Evolutionary conservation across 106 monocot genomes (phyloP).

Genomic region (Acanthochlamys bracteata): DNA sequence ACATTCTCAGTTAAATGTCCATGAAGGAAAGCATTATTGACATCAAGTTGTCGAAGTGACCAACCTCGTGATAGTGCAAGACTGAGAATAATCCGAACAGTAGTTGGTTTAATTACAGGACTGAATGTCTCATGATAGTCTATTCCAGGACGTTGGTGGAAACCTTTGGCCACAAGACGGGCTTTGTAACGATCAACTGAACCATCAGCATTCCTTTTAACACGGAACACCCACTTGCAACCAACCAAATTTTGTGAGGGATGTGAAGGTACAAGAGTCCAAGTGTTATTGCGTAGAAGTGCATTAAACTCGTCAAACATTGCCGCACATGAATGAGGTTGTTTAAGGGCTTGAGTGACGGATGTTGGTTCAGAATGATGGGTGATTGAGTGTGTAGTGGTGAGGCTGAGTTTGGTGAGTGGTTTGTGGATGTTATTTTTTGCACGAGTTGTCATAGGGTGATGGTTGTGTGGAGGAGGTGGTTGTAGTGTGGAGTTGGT

Average conservation of each 20-base stretch:
- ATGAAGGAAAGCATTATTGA: slow-evolving; percentile 10
- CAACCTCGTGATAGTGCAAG: neutral
- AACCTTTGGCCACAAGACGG: slow-evolving; percentile 7
- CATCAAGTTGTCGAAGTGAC: neutral
- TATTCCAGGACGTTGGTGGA: neutral
- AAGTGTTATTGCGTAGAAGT: neutral
- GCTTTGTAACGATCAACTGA: neutral
- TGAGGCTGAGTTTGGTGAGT: too few relatives aligned
- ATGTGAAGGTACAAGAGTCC: neutral
- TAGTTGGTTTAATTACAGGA: neutral
- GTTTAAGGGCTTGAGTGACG: neutral
- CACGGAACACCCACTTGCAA: slow-evolving; percentile 1
- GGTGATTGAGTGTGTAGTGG: neutral
- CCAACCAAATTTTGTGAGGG: neutral
- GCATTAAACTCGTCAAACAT: neutral
- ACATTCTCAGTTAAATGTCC: neutral
- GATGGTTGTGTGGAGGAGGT: too few relatives aligned
- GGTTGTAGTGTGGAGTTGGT: too few relatives aligned
- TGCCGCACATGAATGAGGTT: too few relatives aligned
- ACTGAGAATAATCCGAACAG: neutral
- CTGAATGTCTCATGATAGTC: slow-evolving; percentile 3
- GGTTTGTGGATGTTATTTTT: too few relatives aligned
- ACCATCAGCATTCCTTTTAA: neutral
- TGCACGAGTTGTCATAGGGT: too few relatives aligned
- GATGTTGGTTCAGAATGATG: neutral